Percentiles rank a stretch among this genome's conserved stretches.
These are phyloP conservation scores for Crithidia brevicula DNA, from an alignment of 208 protist genomes.

Conservation along the genomic window DNA sequence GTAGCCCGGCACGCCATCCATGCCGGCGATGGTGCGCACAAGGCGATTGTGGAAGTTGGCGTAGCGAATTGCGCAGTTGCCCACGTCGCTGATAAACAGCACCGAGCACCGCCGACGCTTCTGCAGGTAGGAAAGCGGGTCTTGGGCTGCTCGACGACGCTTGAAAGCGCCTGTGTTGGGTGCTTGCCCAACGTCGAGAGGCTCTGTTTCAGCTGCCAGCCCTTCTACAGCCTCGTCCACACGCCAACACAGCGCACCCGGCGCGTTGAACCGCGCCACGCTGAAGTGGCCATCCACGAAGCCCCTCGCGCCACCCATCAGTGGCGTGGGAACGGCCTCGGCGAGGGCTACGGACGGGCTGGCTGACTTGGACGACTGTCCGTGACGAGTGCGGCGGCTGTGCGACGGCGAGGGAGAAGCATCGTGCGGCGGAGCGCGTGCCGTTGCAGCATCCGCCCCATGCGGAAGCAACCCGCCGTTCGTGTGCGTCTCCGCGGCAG, in stretches of 20 bases:
- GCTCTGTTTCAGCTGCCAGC: background rate
- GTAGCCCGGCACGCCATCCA: slow-evolving; percentile 76
- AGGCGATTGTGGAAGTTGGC: slow-evolving; percentile 63
- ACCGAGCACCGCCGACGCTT: slow-evolving; percentile 29
- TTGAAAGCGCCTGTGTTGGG: too few species aligned
- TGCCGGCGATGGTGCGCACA: slow-evolving; percentile 75
- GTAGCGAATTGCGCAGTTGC: slow-evolving; percentile 77
- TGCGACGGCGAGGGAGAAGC: background rate
- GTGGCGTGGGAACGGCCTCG: slow-evolving; percentile 30
- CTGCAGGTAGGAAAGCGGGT: slow-evolving; percentile 5
- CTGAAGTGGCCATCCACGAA: slow-evolving; percentile 81
- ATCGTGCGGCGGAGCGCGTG: too few species aligned
- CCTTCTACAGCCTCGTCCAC: slow-evolving; percentile 29
- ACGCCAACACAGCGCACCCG: slow-evolving; percentile 79
- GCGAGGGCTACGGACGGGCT: slow-evolving; percentile 26
- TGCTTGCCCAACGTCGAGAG: background rate
- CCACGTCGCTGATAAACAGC: slow-evolving; percentile 82
- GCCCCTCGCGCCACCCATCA: slow-evolving; percentile 53
- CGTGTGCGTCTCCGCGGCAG: too few species aligned
- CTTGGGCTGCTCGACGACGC: too few species aligned
- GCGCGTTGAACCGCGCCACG: slow-evolving; percentile 58
- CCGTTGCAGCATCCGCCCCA: too few species aligned
- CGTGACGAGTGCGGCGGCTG: slow-evolving; percentile 11
- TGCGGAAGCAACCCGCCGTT: too few species aligned
- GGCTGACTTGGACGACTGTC: slow-evolving; percentile 16